Evolutionary conservation across 176 grass and related monocot species (phyloP).

Genomic region (Urochloa ruziziensis): DNA sequence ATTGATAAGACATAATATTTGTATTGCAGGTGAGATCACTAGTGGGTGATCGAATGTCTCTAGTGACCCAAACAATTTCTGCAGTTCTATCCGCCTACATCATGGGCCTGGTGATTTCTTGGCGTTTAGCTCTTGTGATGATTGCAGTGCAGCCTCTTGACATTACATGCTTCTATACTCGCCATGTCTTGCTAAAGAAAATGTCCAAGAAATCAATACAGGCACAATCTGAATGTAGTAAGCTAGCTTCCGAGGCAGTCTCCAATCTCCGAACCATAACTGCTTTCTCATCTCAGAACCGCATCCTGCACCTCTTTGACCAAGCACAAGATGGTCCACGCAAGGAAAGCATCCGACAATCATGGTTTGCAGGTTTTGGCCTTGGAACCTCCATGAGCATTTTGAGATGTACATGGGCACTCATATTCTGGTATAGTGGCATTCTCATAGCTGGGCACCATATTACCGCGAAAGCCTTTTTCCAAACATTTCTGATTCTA

Average conservation of each 20-base stretch:
- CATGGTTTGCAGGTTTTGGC: slow-evolving; percentile 80
- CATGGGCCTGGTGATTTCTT: slow-evolving; percentile 84
- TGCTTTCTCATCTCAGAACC: slow-evolving; percentile 83
- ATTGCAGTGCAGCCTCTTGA: slow-evolving; percentile 84
- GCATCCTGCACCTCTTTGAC: slow-evolving; percentile 65
- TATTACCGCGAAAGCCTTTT: slow-evolving; percentile 71
- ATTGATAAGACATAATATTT: slow-evolving; percentile 14
- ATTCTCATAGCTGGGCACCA: slow-evolving; percentile 52
- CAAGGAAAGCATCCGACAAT: slow-evolving; percentile 67
- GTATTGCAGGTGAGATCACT: slow-evolving; percentile 73
- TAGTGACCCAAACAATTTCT: slow-evolving; percentile 75
- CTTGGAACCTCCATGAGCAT: slow-evolving; percentile 80
- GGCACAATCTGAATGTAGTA: slow-evolving; percentile 75
- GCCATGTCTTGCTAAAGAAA: slow-evolving; percentile 67
- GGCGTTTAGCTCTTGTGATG: slow-evolving; percentile 82
- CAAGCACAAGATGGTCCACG: slow-evolving; percentile 64
- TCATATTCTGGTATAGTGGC: slow-evolving; percentile 92
- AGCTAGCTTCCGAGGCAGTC: slow-evolving; percentile 89
- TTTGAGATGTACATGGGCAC: slow-evolving; percentile 78
- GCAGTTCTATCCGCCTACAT: slow-evolving; percentile 69
- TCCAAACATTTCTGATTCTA: slow-evolving; percentile 95
- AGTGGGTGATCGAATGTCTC: slow-evolving; percentile 81
- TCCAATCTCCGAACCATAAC: slow-evolving; percentile 84
- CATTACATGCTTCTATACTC: slow-evolving; percentile 83
- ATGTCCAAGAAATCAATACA: slow-evolving; percentile 82